A percentile compares a stretch with the other conserved stretches of the same genome.
Evolutionary conservation across 495 filamentous ascomycete genomes (phyloP).

Genomic region (Penicillium diatomitis): DNA sequence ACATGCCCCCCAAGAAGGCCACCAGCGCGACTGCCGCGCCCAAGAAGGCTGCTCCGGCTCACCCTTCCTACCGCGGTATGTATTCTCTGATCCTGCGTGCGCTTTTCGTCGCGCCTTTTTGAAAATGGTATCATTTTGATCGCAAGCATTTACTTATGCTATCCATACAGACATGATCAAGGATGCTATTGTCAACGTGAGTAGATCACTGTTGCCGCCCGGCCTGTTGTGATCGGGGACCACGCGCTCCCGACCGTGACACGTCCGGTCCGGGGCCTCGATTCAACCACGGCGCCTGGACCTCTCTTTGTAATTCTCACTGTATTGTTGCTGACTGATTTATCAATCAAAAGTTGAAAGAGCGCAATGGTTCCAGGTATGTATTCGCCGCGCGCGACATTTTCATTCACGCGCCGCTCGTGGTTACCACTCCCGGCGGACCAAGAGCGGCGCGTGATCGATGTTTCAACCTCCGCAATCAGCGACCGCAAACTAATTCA

Average conservation of each 20-base stretch:
- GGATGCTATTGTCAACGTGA: slow-evolving; percentile 58
- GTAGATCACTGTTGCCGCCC: slow-evolving; percentile 36
- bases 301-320: slow-evolving; percentile 8
- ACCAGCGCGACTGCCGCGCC: slow-evolving; percentile 20
- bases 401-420: neutral
- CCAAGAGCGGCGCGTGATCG: slow-evolving; percentile 1
- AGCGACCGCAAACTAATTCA: slow-evolving; percentile 7
- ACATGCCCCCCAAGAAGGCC: slow-evolving; percentile 48
- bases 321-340: slow-evolving; percentile 25
- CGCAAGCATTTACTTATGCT: slow-evolving; percentile 43
- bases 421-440: neutral
- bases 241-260: slow-evolving; percentile 36
- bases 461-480: neutral
- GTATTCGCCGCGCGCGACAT: slow-evolving; percentile 19
- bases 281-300: slow-evolving; percentile 15
- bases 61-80: slow-evolving; percentile 55
- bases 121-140: slow-evolving; percentile 20
- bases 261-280: slow-evolving; percentile 23
- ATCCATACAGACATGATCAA: slow-evolving; percentile 55
- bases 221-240: slow-evolving; percentile 26
- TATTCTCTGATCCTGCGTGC: slow-evolving; percentile 34
- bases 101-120: slow-evolving; percentile 36
- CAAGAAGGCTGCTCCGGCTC: slow-evolving; percentile 43
- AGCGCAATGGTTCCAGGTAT: slow-evolving; percentile 57
- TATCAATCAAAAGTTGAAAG: slow-evolving; percentile 46